A percentile compares a stretch with the other conserved stretches of the same genome.
These are phyloP conservation scores for Fusarium incarnatum DNA, from an alignment of 2,329 filamentous ascomycete species.

Conservation along the genomic window DNA sequence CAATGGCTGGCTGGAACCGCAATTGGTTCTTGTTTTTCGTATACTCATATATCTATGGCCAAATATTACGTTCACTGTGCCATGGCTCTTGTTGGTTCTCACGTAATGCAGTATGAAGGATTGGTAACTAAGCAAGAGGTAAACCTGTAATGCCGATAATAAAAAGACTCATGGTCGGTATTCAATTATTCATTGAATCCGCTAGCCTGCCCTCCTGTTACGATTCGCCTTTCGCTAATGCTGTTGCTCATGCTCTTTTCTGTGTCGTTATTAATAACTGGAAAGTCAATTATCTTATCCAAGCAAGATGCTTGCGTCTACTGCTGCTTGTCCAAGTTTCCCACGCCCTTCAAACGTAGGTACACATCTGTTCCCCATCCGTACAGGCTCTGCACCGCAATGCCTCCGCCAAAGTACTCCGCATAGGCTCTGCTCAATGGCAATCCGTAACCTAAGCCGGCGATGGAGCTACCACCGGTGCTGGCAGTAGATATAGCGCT, in stretches of 20 bases:
- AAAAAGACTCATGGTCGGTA: background rate
- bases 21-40: slow-evolving; percentile 25
- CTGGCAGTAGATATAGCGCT: slow-evolving; percentile 79
- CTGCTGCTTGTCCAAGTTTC: slow-evolving; percentile 58
- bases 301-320: background rate
- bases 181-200: background rate
- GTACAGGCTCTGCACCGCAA: slow-evolving; percentile 93
- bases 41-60: slow-evolving; percentile 27
- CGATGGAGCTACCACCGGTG: slow-evolving; percentile 83
- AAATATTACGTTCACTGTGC: background rate
- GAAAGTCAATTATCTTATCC: background rate
- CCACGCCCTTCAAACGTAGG: slow-evolving; percentile 71
- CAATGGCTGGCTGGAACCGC: slow-evolving; percentile 31
- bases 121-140: background rate
- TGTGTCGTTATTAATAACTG: background rate
- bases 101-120: background rate
- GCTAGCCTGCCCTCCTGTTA: background rate
- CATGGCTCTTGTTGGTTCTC: background rate
- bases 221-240: background rate
- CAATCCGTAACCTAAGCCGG: slow-evolving; percentile 91
- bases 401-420: slow-evolving; percentile 97
- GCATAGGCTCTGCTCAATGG: slow-evolving; percentile 93
- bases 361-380: slow-evolving; percentile 88
- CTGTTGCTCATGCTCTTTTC: background rate
- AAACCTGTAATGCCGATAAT: background rate